Conservation (phyloP, 2,329 filamentous ascomycete genomes). For the Aurifilum marmelostoma region DNA sequence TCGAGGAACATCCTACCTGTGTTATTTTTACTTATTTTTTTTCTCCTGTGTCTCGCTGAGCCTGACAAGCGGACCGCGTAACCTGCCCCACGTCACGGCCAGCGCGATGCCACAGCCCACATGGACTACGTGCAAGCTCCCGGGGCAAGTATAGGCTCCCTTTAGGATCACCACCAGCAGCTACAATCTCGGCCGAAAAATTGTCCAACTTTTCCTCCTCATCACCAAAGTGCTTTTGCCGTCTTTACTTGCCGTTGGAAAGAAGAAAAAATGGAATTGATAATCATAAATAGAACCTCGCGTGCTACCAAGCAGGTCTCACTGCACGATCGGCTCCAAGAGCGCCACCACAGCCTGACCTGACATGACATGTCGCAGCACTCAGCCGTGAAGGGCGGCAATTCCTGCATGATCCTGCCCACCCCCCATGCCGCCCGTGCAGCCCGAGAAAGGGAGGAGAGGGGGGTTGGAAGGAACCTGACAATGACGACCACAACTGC, state of each 20-base stretch:
- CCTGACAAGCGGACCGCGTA: neutral
- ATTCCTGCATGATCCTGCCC: neutral
- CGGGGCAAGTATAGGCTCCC: neutral
- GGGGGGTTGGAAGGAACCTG: neutral
- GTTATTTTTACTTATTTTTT: no score
- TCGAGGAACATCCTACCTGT: no score
- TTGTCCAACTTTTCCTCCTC: neutral
- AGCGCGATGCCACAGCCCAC: neutral
- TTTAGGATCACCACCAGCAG: neutral
- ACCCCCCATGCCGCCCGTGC: neutral
- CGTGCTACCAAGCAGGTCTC: neutral
- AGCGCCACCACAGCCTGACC: slow-evolving; percentile 1
- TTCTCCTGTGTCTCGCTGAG: neutral
- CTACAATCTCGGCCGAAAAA: neutral
- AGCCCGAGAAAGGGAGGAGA: neutral
- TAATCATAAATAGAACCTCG: neutral
- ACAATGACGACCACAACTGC: neutral
- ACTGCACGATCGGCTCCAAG: neutral
- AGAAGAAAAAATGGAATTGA: neutral
- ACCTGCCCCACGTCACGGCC: slow-evolving; percentile 1
- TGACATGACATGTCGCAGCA: neutral
- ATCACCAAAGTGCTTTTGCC: neutral
- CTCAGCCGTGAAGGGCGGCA: neutral
- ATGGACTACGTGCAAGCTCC: neutral
- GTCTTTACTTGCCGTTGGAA: neutral